A percentile compares a stretch with the other conserved stretches of the same genome.
Evolutionary conservation across 371 early-diverging fungal genomes (phyloP).

Genomic region (Lichtheimia corymbifera): DNA sequence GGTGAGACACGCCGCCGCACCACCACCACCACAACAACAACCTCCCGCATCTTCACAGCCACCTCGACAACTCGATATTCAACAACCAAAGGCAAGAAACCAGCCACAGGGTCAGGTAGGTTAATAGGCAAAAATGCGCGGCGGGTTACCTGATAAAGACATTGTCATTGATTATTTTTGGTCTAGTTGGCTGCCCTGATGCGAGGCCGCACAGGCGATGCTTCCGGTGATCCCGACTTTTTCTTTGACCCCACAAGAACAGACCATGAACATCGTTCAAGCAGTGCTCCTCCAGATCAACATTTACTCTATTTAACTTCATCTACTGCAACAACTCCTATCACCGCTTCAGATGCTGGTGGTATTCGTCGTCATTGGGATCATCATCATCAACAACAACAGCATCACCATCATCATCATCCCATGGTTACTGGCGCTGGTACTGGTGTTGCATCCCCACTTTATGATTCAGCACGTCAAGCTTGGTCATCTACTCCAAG

Average conservation of each 20-base stretch:
- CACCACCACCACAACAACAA: not conserved
- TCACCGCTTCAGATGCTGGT: not conserved
- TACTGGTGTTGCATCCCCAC: not conserved
- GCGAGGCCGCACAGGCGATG: constrained; percentile 21
- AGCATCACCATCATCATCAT: not conserved
- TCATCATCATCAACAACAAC: constrained; percentile 11
- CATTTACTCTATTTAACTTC: constrained; percentile 9
- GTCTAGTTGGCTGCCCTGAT: constrained; percentile 25
- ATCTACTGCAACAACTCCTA: constrained; percentile 11
- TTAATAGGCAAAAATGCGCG: not conserved
- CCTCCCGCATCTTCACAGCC: not conserved
- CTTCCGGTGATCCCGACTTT: constrained; percentile 12
- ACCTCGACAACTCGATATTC: constrained; percentile 20
- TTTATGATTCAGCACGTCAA: constrained; percentile 12
- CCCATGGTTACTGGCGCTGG: not conserved
- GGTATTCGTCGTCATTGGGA: not conserved
- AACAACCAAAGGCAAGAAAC: constrained; percentile 28
- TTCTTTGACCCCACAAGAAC: constrained; percentile 13
- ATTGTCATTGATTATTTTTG: not conserved
- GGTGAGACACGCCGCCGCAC: constrained; percentile 2
- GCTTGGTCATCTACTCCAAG: constrained; percentile 3
- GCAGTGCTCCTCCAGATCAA: constrained; percentile 16
- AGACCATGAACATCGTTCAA: constrained; percentile 16
- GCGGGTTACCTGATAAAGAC: not conserved
- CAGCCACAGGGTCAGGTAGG: constrained; percentile 30